Base-by-base conservation (phyloP, 2,329 filamentous ascomycete species). In the Dothideomycetidae sp. region DNA sequence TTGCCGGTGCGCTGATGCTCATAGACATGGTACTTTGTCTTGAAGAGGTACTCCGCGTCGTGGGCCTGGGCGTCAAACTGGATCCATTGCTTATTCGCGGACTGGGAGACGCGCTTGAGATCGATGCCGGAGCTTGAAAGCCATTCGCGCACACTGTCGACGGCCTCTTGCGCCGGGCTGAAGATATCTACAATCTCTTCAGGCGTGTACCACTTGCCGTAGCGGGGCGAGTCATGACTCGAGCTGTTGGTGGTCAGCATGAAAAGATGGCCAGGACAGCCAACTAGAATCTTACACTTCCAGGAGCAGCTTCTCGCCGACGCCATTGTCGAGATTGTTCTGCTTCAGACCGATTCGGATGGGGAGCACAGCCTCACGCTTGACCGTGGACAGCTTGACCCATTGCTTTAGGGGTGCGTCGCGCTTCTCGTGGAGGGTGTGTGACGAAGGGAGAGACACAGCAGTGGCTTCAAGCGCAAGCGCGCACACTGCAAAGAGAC, bases 301-400 rank as follows among this genome's bases (percentile, higher is more conserved):
- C 46, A 55, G 50, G n/a, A 59, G 43, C 14, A 43, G 45, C 12
- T 49, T 48, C 11, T 51, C 42, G 11, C 60, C 21, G n/a, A 26
- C 21, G 7, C 21, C 62, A 11, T 56, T 53, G 10, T 64, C 56
- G 10, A 67, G 45, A 37, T 66, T 66, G 17, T 52, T 52, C 46
- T 67, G 63, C n/a, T 54, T 56, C 34, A 66, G 43, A 12, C 60
- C 62, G 44, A 66, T 64, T n/a, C 61, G 55, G 47, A 66, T 59
- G 1, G 63, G 62, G 31, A 66, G 46, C 18, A 58, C 49, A 0
- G 56, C 47, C 39, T 54, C 45, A 12, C 52, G 43, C 14, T 58
- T 49, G 33, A 63, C 44, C 21, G 55, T 56, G 31, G 56, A 47
- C 17, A 54, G 45, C 46, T 59, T 60, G 14, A 54, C 44, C 62